Conservation (phyloP, 1,284 basidiomycete species). For the Wolfiporia cocos region DNA sequence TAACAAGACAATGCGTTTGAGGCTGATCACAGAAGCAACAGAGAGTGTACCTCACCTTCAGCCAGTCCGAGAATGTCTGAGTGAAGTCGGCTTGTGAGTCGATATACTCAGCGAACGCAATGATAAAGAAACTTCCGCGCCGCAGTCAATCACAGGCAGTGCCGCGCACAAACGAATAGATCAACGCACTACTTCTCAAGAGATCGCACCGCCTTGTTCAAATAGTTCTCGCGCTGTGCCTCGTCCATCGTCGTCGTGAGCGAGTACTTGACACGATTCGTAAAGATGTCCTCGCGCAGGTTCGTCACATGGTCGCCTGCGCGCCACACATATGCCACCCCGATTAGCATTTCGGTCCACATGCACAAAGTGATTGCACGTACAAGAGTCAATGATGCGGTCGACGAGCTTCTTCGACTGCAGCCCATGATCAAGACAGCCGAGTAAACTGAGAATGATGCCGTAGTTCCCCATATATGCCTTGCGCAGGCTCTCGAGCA, state of each 20-base stretch:
- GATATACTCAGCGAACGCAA: constrained; percentile 91
- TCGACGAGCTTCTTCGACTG: constrained; percentile 85
- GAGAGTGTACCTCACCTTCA: constrained; percentile 52
- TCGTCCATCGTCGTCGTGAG: constrained; percentile 68
- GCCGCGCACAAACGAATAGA: neutral
- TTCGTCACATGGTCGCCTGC: constrained; percentile 84
- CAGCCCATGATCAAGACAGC: constrained; percentile 81
- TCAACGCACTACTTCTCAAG: constrained; percentile 73
- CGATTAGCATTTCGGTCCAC: too few relatives aligned
- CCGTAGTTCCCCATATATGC: constrained; percentile 90
- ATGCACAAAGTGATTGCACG: constrained; percentile 24
- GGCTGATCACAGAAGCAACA: neutral
- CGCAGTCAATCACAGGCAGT: neutral
- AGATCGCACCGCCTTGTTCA: constrained; percentile 63
- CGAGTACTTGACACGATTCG: constrained; percentile 80
- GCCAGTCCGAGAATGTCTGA: constrained; percentile 82
- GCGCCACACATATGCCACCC: neutral
- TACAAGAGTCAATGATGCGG: constrained; percentile 83
- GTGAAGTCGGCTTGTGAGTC: constrained; percentile 63
- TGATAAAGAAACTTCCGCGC: constrained; percentile 80
- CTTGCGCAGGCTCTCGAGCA: constrained; percentile 82
- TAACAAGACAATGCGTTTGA: constrained; percentile 25
- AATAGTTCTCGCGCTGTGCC: constrained; percentile 43
- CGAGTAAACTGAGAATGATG: constrained; percentile 83
- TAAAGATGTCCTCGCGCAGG: constrained; percentile 83